These are phyloP conservation scores for Eucalyptus polyanthemos DNA, from an alignment of 345 rosid genomes.

Conservation along the genomic window DNA sequence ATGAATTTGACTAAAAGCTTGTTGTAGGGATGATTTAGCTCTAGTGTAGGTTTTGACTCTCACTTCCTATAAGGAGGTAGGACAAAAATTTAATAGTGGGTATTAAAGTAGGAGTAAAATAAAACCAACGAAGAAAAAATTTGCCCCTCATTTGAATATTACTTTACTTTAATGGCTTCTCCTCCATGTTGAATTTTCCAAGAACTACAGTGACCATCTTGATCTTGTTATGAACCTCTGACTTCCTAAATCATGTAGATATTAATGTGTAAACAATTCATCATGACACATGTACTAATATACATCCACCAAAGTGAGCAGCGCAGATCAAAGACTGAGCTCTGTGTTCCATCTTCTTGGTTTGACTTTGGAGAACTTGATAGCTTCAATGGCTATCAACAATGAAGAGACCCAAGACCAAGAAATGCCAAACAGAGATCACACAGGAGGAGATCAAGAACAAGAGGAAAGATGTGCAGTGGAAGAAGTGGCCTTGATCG, in stretches of 20 bases:
- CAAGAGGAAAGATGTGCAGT: not conserved
- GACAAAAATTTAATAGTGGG: accelerated
- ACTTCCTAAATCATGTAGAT: not conserved
- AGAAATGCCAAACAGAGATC: not conserved
- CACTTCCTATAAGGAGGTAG: accelerated
- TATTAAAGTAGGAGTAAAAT: too few relatives aligned
- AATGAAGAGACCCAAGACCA: not conserved
- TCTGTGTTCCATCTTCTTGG: not conserved
- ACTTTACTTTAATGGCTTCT: not conserved
- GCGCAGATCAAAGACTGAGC: not conserved
- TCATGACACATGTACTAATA: not conserved
- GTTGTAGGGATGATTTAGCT: too few relatives aligned
- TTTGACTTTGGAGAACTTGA: not conserved
- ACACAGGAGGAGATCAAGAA: not conserved
- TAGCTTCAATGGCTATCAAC: not conserved
- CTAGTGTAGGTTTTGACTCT: too few relatives aligned
- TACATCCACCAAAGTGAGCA: not conserved
- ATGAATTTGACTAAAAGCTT: not conserved
- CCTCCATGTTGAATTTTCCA: not conserved
- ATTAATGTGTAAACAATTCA: not conserved
- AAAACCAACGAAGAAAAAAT: accelerated
- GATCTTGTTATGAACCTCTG: not conserved
- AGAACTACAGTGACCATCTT: not conserved
- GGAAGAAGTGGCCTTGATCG: not conserved
- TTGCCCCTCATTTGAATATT: not conserved